A percentile compares a stretch with the other conserved stretches of the same genome.
These are phyloP conservation scores for Astrothelium macrocarpum DNA, from an alignment of 495 filamentous ascomycete species.

Conservation along the genomic window DNA sequence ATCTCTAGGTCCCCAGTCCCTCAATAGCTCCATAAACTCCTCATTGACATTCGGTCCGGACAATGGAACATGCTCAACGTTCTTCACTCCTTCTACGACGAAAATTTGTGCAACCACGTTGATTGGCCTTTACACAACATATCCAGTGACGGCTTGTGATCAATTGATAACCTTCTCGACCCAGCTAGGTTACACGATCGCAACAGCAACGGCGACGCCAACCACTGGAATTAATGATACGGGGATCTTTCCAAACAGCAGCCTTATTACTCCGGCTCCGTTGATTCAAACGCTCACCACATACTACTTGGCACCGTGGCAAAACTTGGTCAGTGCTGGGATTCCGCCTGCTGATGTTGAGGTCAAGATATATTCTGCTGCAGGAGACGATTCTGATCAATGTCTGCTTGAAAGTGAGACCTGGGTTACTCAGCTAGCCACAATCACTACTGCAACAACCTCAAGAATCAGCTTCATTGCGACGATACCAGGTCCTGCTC, in stretches of 20 bases:
- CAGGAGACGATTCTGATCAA: conserved; percentile 17
- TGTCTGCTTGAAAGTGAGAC: conserved; percentile 26
- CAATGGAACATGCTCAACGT: conserved; percentile 21
- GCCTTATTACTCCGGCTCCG: conserved; percentile 23
- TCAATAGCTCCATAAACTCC: conserved; percentile 8
- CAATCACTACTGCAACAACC: conserved; percentile 15
- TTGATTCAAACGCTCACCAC: conserved; percentile 25
- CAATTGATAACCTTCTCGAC: conserved; percentile 32
- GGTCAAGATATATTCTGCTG: conserved; percentile 24
- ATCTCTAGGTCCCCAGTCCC: conserved; percentile 8
- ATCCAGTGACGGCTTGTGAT: conserved; percentile 26
- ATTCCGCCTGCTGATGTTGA: conserved; percentile 22
- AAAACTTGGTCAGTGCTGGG: conserved; percentile 21
- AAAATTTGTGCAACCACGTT: conserved; percentile 30
- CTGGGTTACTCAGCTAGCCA: conserved; percentile 27
- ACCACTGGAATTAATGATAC: neutral
- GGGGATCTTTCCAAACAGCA: neutral
- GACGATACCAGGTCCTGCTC: conserved; percentile 23
- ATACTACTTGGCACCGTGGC: conserved; percentile 29
- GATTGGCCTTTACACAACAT: conserved; percentile 19
- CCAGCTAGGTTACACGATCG: conserved; percentile 24
- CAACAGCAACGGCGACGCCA: conserved; percentile 20
- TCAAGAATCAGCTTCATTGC: conserved; percentile 23
- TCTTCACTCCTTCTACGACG: conserved; percentile 21
- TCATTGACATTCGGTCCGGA: conserved; percentile 14